Conservation (phyloP, 768 basidiomycete genomes). For the Lactarius psammicola region DNA sequence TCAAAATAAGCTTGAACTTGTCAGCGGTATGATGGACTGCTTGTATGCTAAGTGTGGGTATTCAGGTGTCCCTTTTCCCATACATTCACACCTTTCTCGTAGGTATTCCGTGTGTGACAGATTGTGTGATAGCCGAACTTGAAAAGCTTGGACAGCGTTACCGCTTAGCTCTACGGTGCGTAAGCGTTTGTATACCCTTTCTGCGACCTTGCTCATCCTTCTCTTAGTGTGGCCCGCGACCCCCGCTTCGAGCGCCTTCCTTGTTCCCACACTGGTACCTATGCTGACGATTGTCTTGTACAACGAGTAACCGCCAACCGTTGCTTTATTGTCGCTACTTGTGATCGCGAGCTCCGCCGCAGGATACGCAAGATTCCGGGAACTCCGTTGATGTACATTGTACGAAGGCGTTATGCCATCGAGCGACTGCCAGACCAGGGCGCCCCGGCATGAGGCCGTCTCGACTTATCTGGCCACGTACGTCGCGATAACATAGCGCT, state of each 20-base stretch:
- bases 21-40: constrained; percentile 99
- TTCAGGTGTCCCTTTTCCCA: constrained; percentile 17
- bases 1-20: constrained; percentile 95
- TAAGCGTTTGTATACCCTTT: constrained; percentile 20
- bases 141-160: constrained; percentile 97
- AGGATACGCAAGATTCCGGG: constrained; percentile 91
- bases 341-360: constrained; percentile 90
- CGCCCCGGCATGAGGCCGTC: constrained; percentile 47
- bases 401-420: constrained; percentile 87
- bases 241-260: constrained; percentile 92
- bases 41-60: constrained; percentile 91
- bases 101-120: constrained; percentile 99
- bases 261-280: constrained; percentile 94
- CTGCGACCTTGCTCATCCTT: constrained; percentile 1
- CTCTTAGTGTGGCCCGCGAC: constrained; percentile 87
- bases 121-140: constrained; percentile 97
- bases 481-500: not conserved
- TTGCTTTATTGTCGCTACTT: constrained; percentile 97
- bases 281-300: constrained; percentile 97
- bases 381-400: constrained; percentile 97
- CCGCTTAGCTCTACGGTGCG: constrained; percentile 88
- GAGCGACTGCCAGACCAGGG: constrained; percentile 95
- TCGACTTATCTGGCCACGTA: constrained; percentile 1
- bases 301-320: constrained; percentile 93
- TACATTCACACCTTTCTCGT: constrained; percentile 18